Conservation (phyloP, 371 early-diverging fungal genomes). For the Mortierella sp. region DNA sequence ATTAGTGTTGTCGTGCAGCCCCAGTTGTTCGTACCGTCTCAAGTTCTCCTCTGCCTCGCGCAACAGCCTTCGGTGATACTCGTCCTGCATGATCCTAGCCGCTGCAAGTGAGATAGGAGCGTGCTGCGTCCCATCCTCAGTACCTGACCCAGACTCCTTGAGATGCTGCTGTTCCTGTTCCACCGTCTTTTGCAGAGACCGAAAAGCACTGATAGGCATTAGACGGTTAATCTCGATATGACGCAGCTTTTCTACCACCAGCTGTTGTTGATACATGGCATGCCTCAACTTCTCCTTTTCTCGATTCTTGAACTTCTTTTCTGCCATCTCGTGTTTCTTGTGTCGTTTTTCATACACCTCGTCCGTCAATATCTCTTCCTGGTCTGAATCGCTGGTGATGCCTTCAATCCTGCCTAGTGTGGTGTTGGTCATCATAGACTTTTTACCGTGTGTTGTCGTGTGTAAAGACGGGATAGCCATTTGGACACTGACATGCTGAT, state of each 20-base stretch:
- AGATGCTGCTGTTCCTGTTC: constrained; percentile 21
- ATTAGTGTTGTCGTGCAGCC: constrained; percentile 45
- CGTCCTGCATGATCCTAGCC: constrained; percentile 50
- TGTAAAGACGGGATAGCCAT: constrained; percentile 24
- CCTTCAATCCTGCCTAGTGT: constrained; percentile 34
- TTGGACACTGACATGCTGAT: constrained; percentile 40
- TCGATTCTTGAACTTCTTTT: constrained; percentile 73
- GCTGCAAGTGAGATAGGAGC: constrained; percentile 27
- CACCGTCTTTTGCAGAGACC: constrained; percentile 27
- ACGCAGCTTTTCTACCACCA: constrained; percentile 66
- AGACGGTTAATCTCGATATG: constrained; percentile 63
- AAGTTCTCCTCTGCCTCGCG: constrained; percentile 64
- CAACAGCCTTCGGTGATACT: constrained; percentile 59
- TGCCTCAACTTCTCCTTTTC: constrained; percentile 71
- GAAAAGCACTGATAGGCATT: constrained; percentile 46
- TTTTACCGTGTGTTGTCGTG: constrained; percentile 19
- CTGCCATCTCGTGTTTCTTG: constrained; percentile 70
- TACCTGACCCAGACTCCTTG: constrained; percentile 5
- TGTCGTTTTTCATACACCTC: constrained; percentile 71
- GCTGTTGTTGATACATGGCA: constrained; percentile 71
- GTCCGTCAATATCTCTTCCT: constrained; percentile 58
- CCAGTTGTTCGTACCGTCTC: constrained; percentile 62
- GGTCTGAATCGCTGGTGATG: not conserved
- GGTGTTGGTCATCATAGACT: constrained; percentile 28
- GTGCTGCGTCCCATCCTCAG: constrained; percentile 11